Conservation (phyloP, 2,329 filamentous ascomycete genomes). For the Trichoderma gracile region DNA sequence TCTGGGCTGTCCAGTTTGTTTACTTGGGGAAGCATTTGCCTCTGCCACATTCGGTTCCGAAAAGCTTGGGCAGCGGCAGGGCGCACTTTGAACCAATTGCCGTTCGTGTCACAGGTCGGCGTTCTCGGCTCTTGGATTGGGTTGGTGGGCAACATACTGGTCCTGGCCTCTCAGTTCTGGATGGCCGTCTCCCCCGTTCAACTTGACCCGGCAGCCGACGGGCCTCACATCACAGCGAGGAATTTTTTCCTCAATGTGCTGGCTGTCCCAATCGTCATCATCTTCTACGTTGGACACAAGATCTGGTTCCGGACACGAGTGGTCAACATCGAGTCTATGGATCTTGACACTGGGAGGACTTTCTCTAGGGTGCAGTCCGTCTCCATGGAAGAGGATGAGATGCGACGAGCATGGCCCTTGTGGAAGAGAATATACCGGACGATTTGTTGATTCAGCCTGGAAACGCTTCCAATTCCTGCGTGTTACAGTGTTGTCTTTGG, state of each 20-base stretch:
- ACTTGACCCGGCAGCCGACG: background rate
- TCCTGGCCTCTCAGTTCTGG: slow-evolving; percentile 12
- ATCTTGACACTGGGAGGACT: background rate
- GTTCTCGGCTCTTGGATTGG: background rate
- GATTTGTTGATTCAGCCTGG: background rate
- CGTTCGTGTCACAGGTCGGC: slow-evolving; percentile 7
- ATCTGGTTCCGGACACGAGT: background rate
- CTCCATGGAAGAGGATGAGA: background rate
- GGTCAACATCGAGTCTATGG: background rate
- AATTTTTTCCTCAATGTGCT: slow-evolving; percentile 10
- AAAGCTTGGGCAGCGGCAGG: slow-evolving; percentile 11
- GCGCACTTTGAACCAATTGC: background rate
- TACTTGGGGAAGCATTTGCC: slow-evolving; percentile 14
- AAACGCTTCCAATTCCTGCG: background rate
- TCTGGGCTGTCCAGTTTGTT: slow-evolving; percentile 6
- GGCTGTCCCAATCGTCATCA: slow-evolving; percentile 6
- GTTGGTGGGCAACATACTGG: background rate
- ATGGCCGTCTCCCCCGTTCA: slow-evolving; percentile 1
- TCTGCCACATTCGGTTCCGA: slow-evolving; percentile 13
- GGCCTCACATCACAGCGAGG: background rate
- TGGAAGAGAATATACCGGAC: slow-evolving; percentile 17
- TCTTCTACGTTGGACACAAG: slow-evolving; percentile 14
- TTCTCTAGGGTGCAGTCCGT: slow-evolving; percentile 6
- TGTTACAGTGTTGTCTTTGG: too few species aligned
- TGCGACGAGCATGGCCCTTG: slow-evolving; percentile 11